Percentiles rank a stretch among this genome's conserved stretches.
Conservation (phyloP, 78 protist genomes). For the Monosiga brevicollis region DNA sequence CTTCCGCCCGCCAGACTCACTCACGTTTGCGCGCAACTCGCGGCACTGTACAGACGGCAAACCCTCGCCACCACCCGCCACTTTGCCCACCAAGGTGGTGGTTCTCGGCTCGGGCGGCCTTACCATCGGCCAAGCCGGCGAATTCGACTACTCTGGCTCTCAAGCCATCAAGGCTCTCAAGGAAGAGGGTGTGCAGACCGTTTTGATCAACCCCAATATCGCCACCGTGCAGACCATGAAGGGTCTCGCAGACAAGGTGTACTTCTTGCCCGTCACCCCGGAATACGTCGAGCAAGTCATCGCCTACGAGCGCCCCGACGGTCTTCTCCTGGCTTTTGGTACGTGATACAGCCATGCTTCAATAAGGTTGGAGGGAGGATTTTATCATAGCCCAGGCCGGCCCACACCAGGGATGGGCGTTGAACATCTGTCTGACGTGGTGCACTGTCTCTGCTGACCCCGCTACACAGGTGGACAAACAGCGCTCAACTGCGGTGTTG, state of each 20-base stretch:
- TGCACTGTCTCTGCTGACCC: no score
- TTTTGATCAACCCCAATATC: constrained; percentile 93
- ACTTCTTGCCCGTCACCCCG: constrained; percentile 89
- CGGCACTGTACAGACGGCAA: not conserved
- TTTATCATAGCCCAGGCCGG: no score
- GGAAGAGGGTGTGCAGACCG: constrained; percentile 82
- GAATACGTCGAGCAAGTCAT: constrained; percentile 73
- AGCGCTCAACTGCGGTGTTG: constrained; percentile 88
- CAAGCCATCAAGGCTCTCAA: constrained; percentile 85
- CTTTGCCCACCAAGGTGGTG: constrained; percentile 39
- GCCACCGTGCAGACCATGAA: constrained; percentile 91
- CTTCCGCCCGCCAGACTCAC: no score
- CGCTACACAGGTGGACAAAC: no score
- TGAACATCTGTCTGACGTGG: no score
- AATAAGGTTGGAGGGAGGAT: no score
- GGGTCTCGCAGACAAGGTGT: constrained; percentile 81
- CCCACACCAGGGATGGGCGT: no score
- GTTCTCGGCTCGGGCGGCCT: constrained; percentile 93
- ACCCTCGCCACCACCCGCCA: not conserved
- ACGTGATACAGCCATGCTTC: no score
- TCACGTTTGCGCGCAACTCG: no score
- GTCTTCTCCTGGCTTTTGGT: constrained; percentile 88
- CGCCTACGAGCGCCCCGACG: constrained; percentile 85
- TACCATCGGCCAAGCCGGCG: constrained; percentile 97
- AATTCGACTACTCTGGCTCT: constrained; percentile 91